Evolutionary conservation across 78 protist species (phyloP).

Genomic region (Goniomonas avonlea): DNA sequence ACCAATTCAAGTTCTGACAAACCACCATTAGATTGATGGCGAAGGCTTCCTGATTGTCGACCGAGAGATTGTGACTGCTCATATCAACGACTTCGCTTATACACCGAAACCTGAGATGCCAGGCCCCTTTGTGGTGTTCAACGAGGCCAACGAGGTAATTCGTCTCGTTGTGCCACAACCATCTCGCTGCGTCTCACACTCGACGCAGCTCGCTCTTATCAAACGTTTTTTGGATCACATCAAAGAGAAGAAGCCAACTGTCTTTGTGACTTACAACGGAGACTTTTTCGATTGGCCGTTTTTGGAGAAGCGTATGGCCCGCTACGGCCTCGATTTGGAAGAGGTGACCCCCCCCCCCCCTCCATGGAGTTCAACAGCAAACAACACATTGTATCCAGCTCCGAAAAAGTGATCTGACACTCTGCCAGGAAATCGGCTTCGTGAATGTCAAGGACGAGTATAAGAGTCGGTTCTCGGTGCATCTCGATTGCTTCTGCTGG

Average conservation of each 20-base stretch:
- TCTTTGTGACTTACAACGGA: conserved; percentile 96
- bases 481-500: conserved; percentile 95
- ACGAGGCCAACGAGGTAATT: conserved; percentile 79
- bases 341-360: conserved; percentile 23
- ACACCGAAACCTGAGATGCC: conserved; percentile 61
- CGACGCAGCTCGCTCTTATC: no score
- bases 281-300: conserved; percentile 99
- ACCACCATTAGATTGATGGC: not conserved
- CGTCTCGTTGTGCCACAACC: no score
- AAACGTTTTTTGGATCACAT: no score
- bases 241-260: conserved; percentile 60
- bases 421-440: conserved; percentile 45
- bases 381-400: not conserved
- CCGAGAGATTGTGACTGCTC: conserved; percentile 82
- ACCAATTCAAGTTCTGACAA: conserved; percentile 30
- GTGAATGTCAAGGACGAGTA: conserved; percentile 42
- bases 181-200: not conserved
- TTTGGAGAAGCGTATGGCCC: conserved; percentile 74
- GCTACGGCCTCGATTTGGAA: conserved; percentile 53
- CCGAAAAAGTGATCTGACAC: no score
- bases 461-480: conserved; percentile 47
- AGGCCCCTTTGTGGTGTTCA: conserved; percentile 82
- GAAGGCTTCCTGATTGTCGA: conserved; percentile 90
- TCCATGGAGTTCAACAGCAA: no score
- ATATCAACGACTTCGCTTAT: conserved; percentile 90